These are phyloP conservation scores for Nemania sp. DNA, from an alignment of 2,329 filamentous ascomycete species.

Conservation along the genomic window DNA sequence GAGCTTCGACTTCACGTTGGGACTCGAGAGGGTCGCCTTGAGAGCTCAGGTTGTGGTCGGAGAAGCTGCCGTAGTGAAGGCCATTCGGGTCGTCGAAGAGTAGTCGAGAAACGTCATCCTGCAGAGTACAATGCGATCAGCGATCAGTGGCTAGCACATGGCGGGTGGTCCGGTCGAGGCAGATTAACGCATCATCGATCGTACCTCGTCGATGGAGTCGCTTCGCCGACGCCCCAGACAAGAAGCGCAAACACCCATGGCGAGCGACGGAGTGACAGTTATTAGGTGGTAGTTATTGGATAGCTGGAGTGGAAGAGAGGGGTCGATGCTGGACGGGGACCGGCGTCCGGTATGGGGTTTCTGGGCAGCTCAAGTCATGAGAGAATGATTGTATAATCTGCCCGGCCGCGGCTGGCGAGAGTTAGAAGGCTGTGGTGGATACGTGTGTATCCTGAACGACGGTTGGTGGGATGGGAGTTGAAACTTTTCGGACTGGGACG, in stretches of 20 bases:
- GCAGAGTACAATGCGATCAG: slow-evolving; percentile 20
- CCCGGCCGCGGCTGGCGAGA: slow-evolving; percentile 39
- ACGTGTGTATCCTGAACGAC: neutral
- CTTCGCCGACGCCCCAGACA: slow-evolving; percentile 59
- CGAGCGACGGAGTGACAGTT: slow-evolving; percentile 9
- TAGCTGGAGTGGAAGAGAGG: slow-evolving; percentile 12
- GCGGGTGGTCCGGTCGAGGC: neutral
- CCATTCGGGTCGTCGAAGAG: slow-evolving; percentile 65
- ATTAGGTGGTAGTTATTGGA: neutral
- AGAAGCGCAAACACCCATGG: slow-evolving; percentile 65
- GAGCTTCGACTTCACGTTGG: slow-evolving; percentile 66
- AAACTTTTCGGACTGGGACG: slow-evolving; percentile 19
- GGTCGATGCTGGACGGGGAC: slow-evolving; percentile 29
- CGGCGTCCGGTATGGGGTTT: slow-evolving; percentile 27
- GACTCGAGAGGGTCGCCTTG: slow-evolving; percentile 65
- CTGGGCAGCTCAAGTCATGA: slow-evolving; percentile 36
- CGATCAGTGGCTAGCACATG: no score
- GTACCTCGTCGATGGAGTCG: slow-evolving; percentile 61
- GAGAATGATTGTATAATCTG: slow-evolving; percentile 44
- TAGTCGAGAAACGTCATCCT: slow-evolving; percentile 62
- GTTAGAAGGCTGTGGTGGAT: slow-evolving; percentile 35
- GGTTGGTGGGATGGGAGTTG: slow-evolving; percentile 28
- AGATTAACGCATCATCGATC: slow-evolving; percentile 28
- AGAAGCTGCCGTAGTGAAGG: slow-evolving; percentile 66
- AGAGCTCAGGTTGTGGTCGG: slow-evolving; percentile 56